Conservation (phyloP, 139 green algal genomes). For the Mychonastes homosphaera region DNA sequence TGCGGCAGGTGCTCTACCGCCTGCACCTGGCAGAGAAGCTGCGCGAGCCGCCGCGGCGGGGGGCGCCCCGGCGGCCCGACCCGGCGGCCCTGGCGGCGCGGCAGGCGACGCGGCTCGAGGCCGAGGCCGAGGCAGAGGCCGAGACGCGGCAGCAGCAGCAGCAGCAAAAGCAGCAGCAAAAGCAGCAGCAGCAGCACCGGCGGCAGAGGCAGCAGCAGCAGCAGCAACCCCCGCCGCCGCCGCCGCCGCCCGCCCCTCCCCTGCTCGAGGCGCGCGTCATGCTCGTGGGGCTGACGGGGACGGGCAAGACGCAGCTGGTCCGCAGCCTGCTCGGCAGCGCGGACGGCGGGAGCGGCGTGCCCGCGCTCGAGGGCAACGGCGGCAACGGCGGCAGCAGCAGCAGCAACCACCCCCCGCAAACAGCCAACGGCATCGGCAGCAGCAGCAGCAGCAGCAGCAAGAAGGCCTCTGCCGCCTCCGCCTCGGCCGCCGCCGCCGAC, state of each 20-base stretch:
- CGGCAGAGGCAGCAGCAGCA: constrained; percentile 13
- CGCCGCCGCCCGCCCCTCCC: constrained; percentile 17
- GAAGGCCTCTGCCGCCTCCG: background rate
- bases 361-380: background rate
- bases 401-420: background rate
- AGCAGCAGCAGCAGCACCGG: background rate
- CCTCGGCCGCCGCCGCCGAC: too few relatives aligned
- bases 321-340: constrained; percentile 23
- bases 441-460: background rate
- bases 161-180: background rate
- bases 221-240: constrained; percentile 18
- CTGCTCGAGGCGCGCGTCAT: constrained; percentile 12
- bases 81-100: constrained; percentile 23
- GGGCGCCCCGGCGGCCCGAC: constrained; percentile 22
- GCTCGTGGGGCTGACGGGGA: constrained; percentile 37
- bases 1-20: constrained; percentile 39
- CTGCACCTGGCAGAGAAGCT: constrained; percentile 45
- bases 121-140: constrained; percentile 1
- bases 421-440: background rate
- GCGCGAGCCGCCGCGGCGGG: constrained; percentile 31
- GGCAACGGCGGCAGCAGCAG: constrained; percentile 8
- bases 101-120: constrained; percentile 22
- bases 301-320: constrained; percentile 43
- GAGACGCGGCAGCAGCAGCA: background rate
- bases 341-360: background rate